A percentile compares a stretch with the other conserved stretches of the same genome.
phyloP scores from a whole-genome alignment of 2,329 filamentous ascomycete genomes.

The Fonsecaea nubica region DNA sequence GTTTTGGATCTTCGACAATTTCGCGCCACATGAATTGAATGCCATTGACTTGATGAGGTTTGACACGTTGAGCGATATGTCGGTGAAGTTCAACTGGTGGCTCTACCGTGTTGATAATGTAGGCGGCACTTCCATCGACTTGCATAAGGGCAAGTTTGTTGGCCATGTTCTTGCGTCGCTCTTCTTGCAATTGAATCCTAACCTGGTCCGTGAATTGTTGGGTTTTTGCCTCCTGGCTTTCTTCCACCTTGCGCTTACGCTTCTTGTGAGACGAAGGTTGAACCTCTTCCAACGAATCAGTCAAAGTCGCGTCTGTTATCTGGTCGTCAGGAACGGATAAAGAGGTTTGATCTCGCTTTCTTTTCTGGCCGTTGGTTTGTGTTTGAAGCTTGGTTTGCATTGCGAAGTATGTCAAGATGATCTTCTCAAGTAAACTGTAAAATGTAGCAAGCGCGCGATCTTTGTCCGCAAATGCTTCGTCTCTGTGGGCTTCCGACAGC shows the following conservation, averaged over 20 bases:
- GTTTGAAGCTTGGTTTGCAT: conserved; percentile 1
- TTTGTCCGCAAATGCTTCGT: conserved; percentile 27
- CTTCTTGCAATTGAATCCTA: conserved; percentile 62
- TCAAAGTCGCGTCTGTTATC: conserved; percentile 21
- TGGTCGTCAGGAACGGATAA: conserved; percentile 18
- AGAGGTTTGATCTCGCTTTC: conserved; percentile 23
- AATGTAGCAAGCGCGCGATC: conserved; percentile 21
- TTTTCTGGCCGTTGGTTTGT: conserved; percentile 24
- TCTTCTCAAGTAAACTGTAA: conserved; percentile 5
- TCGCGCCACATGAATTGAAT: conserved; percentile 91
- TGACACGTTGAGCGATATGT: conserved; percentile 70
- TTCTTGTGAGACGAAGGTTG: conserved; percentile 52
- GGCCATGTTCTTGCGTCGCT: conserved; percentile 52
- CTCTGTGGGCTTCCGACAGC: conserved; percentile 1
- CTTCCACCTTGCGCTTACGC: conserved; percentile 55
- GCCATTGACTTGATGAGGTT: conserved; percentile 79
- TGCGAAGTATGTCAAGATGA: conserved; percentile 12
- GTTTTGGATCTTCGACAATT: conserved; percentile 66
- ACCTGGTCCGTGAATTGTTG: conserved; percentile 63
- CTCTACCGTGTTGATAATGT: conserved; percentile 53
- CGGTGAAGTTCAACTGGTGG: conserved; percentile 62
- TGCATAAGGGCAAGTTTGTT: conserved; percentile 44
- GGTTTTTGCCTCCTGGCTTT: conserved; percentile 58
- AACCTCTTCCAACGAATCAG: conserved; percentile 21
- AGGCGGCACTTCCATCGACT: conserved; percentile 51